Conservation (phyloP, 129 eudicot genomes). For the Flaveria brownii region DNA sequence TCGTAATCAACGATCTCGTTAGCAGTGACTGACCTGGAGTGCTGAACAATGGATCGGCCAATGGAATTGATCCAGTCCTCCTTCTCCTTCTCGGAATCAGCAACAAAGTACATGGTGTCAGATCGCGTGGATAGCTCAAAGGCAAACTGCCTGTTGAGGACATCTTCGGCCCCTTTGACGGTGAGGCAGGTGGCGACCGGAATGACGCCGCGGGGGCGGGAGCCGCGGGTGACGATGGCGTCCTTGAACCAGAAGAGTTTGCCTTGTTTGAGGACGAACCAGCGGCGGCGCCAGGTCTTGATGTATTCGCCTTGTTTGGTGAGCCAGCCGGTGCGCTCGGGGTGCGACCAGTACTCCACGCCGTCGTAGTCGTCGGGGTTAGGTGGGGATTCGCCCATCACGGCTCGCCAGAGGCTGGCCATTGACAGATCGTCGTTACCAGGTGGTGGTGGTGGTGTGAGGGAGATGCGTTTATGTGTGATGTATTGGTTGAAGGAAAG, state of each 20-base stretch:
- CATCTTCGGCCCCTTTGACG: slow-evolving; percentile 93
- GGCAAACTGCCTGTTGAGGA: slow-evolving; percentile 67
- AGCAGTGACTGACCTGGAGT: slow-evolving; percentile 76
- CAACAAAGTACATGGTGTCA: slow-evolving; percentile 90
- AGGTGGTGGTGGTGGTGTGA: not conserved
- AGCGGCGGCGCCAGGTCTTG: slow-evolving; percentile 98
- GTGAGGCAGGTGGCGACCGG: slow-evolving; percentile 70
- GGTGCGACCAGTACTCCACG: slow-evolving; percentile 69
- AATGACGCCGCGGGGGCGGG: slow-evolving; percentile 83
- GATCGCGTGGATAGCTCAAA: slow-evolving; percentile 75
- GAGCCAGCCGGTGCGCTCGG: slow-evolving; percentile 97
- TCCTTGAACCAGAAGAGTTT: slow-evolving; percentile 98
- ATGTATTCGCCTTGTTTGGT: slow-evolving; percentile 99
- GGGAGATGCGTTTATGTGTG: not conserved
- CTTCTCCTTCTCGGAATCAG: slow-evolving; percentile 93
- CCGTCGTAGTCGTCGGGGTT: slow-evolving; percentile 59
- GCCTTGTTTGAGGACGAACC: slow-evolving; percentile 91
- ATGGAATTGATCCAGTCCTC: slow-evolving; percentile 97
- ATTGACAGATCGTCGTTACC: slow-evolving; percentile 31
- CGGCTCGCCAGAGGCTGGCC: slow-evolving; percentile 81
- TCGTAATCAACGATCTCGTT: slow-evolving; percentile 69
- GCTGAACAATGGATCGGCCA: slow-evolving; percentile 91
- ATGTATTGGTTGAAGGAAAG: not conserved
- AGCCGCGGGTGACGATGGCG: slow-evolving; percentile 61
- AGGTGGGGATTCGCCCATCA: slow-evolving; percentile 53